Evolutionary conservation across 2,329 filamentous ascomycete genomes (phyloP).

Genomic region (Fonsecaea pedrosoi): DNA sequence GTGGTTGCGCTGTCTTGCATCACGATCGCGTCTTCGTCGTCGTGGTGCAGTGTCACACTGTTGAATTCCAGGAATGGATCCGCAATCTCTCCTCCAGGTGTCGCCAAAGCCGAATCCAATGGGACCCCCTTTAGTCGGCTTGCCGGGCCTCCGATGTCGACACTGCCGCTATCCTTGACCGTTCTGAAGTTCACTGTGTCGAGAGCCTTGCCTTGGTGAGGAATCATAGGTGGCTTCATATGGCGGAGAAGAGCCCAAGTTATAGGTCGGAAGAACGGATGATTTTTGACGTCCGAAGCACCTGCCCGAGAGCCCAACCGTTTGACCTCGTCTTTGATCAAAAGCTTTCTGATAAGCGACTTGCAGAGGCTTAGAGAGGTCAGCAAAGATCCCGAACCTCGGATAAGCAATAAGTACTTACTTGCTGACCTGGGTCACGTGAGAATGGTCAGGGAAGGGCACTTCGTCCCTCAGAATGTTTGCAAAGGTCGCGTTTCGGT

Average conservation of each 20-base stretch:
- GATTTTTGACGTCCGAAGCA: slow-evolving; percentile 93
- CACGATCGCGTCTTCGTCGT: slow-evolving; percentile 72
- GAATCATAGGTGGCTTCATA: slow-evolving; percentile 97
- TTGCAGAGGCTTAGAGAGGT: slow-evolving; percentile 78
- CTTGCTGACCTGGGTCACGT: slow-evolving; percentile 87
- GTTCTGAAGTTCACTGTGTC: slow-evolving; percentile 98
- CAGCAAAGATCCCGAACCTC: slow-evolving; percentile 41
- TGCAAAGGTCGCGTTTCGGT: slow-evolving; percentile 95
- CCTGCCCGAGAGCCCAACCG: slow-evolving; percentile 92
- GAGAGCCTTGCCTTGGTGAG: slow-evolving; percentile 84
- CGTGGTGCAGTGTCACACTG: slow-evolving; percentile 95
- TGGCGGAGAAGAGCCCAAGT: slow-evolving; percentile 97
- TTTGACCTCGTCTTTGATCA: slow-evolving; percentile 97
- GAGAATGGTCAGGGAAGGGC: slow-evolving; percentile 88
- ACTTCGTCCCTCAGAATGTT: slow-evolving; percentile 97
- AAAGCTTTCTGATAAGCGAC: slow-evolving; percentile 89
- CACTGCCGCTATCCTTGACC: slow-evolving; percentile 95
- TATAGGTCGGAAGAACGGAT: slow-evolving; percentile 94
- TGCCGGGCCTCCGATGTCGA: slow-evolving; percentile 66
- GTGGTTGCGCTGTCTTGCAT: slow-evolving; percentile 33
- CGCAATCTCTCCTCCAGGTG: slow-evolving; percentile 77
- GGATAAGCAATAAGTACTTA: slow-evolving; percentile 58
- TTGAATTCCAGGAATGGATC: slow-evolving; percentile 99
- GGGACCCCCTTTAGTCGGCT: slow-evolving; percentile 75
- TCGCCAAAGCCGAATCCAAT: slow-evolving; percentile 82